Evolutionary conservation across 768 basidiomycete genomes (phyloP).

Genomic region (Phylloporus scabripes): DNA sequence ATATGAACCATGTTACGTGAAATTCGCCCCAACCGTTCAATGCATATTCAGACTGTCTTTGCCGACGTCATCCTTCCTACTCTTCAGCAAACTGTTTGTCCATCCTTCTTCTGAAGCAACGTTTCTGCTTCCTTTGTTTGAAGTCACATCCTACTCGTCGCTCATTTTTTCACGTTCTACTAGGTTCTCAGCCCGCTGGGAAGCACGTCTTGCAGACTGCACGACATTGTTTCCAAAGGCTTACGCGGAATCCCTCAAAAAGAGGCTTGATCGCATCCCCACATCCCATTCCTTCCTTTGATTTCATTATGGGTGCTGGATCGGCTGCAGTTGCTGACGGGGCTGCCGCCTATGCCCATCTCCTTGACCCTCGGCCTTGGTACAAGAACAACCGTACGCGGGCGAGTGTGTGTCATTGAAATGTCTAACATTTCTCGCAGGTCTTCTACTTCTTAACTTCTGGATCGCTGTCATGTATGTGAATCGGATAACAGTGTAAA

Average conservation of each 20-base stretch:
- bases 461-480: constrained; percentile 63
- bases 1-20: too few relatives aligned
- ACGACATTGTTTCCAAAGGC: background rate
- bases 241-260: background rate
- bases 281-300: background rate
- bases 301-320: constrained; percentile 50
- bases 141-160: background rate
- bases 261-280: background rate
- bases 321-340: constrained; percentile 34
- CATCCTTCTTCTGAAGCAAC: too few relatives aligned
- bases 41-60: too few relatives aligned
- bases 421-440: constrained; percentile 25
- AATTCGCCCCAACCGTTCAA: too few relatives aligned
- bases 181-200: background rate
- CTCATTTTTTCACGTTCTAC: constrained; percentile 3
- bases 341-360: constrained; percentile 41
- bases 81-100: background rate
- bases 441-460: constrained; percentile 50
- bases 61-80: background rate
- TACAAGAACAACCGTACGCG: constrained; percentile 60
- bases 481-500: background rate
- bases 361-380: constrained; percentile 61
- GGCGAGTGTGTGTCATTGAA: background rate
- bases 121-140: background rate
- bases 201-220: background rate